A percentile compares a stretch with the other conserved stretches of the same genome.
These are phyloP conservation scores for Luffa aegyptiaca DNA, from an alignment of 306 rosid species.

Conservation along the genomic window DNA sequence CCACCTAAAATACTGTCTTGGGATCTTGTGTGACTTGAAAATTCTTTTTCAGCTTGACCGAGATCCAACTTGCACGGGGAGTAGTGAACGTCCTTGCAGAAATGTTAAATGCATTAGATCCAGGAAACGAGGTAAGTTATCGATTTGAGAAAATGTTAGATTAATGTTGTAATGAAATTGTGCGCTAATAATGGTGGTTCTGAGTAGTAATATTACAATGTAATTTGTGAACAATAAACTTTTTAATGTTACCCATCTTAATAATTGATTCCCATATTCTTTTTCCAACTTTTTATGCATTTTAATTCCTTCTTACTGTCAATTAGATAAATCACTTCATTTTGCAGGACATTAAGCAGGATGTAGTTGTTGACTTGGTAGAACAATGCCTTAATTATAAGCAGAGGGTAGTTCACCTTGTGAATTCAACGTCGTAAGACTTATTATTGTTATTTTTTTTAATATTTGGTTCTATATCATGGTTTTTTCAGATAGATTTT, in stretches of 20 bases:
- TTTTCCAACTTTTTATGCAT: background rate
- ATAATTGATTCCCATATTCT: background rate
- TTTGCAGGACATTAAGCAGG: constrained; percentile 75
- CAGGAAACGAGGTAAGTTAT: background rate
- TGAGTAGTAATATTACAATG: background rate
- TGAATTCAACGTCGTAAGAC: constrained; percentile 86
- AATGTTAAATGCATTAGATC: background rate
- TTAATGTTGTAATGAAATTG: background rate
- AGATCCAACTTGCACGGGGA: background rate
- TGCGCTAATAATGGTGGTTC: background rate
- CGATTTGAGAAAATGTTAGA: background rate
- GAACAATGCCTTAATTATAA: constrained; percentile 75
- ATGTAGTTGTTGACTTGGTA: constrained; percentile 86
- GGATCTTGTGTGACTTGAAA: background rate
- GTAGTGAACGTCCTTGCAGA: background rate
- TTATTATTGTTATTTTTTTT: background rate
- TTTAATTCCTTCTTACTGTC: background rate
- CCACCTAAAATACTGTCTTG: background rate
- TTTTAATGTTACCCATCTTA: background rate
- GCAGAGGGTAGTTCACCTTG: constrained; percentile 92
- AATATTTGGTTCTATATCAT: background rate
- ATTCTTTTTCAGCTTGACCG: background rate
- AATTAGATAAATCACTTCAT: background rate
- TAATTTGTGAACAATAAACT: background rate
- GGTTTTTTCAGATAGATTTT: background rate